These are phyloP conservation scores for Kluyveromyces siamensis DNA, from an alignment of 805 yeast genomes.

Conservation along the genomic window DNA sequence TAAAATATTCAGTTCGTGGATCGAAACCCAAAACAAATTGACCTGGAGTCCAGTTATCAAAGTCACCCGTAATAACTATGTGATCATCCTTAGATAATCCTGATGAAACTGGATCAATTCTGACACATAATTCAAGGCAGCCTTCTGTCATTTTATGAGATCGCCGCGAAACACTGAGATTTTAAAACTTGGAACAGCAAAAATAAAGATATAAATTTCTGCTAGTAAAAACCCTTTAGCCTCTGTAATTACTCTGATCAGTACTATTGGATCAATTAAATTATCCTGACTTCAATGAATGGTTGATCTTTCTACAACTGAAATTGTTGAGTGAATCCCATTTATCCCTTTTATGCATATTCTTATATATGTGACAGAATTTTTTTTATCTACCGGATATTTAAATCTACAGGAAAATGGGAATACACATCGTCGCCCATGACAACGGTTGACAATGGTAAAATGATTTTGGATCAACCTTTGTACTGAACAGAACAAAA, in stretches of 20 bases:
- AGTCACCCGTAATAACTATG: slow-evolving; percentile 22
- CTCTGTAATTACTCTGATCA: not conserved
- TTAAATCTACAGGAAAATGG: too few relatives aligned
- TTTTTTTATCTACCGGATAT: too few relatives aligned
- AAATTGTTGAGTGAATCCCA: not conserved
- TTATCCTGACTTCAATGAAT: not conserved
- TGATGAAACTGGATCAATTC: slow-evolving; percentile 1
- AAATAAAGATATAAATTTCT: not conserved
- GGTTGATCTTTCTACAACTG: not conserved
- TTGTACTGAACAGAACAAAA: too few relatives aligned
- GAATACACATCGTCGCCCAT: too few relatives aligned
- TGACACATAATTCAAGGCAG: slow-evolving; percentile 1
- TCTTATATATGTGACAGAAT: too few relatives aligned
- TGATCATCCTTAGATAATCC: slow-evolving; percentile 8
- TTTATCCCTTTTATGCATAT: not conserved
- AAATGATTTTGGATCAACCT: too few relatives aligned
- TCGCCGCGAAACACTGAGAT: not conserved
- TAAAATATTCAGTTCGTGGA: slow-evolving; percentile 9
- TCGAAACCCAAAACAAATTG: slow-evolving; percentile 11
- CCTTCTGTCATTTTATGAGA: not conserved
- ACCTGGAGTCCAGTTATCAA: slow-evolving; percentile 21
- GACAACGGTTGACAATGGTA: too few relatives aligned
- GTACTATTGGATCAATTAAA: not conserved
- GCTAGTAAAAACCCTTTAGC: not conserved
- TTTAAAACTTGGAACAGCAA: not conserved